Evolutionary conservation across 345 rosid genomes (phyloP), one percentile per base, ranked within the genome.

Genomic region (Eucalyptus erythrocorys): DNA sequence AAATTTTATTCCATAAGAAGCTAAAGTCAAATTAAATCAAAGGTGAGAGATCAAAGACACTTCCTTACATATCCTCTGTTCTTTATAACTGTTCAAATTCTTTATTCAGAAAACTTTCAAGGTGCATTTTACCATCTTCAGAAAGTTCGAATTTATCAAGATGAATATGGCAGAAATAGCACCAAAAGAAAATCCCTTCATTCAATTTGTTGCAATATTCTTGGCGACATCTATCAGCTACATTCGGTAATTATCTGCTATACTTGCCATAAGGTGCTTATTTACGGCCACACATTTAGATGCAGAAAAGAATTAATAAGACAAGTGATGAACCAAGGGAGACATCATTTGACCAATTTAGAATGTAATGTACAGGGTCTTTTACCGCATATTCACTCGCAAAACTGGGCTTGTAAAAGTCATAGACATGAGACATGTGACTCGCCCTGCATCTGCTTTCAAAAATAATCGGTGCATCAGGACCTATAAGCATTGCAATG

Each of bases 381-480:
- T 61, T 88, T 97, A 98, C 99, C 88, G 99, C 99, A 93, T 97
- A 98, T 95, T 98, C 99, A 92, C 99, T 97, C 71, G 99, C 97
- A 91, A 98, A 96, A 92, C 97, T 93, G 81, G 99, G 99, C 94
- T 98, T 98, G 94, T 98, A 98, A 94, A 98, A 98, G 94, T 98
- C 99, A 89, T 98, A 97, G 88, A 87, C 99, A 92, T 97, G 99
- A 91, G 98, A 92, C 99, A 97, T 98, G 87, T 97, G 96, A 86
- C 99, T 97, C 66, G 95, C 99, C 91, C 99, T 94, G 86, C 93
- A 87, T 92, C 97, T 98, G 94, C 99, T 96, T 94, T 98, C 98
- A 88, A 98, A 96, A 87, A 91, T 92, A 40, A 98, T 94, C 76
- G 98, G 99, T 88, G 99, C 98, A 92, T 97, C 95, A 3, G 99